Evolutionary conservation across 1,139 yeast species (phyloP).

Genomic region (Suhomyces ambrosiae): DNA sequence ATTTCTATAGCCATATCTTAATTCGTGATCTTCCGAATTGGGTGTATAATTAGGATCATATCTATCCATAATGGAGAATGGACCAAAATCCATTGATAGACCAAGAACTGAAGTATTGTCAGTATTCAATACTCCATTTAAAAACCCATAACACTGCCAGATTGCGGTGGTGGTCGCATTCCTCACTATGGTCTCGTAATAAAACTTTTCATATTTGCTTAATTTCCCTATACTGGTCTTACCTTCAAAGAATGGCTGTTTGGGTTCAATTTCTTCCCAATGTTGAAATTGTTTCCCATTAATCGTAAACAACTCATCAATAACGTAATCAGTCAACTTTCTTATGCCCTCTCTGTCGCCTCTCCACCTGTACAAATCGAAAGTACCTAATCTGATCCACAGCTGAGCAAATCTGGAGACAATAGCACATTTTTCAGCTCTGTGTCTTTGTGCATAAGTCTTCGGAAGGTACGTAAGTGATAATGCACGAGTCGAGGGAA

Average conservation of each 20-base stretch:
- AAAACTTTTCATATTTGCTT: conserved; percentile 71
- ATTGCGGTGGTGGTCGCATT: conserved; percentile 80
- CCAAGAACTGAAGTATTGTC: conserved; percentile 91
- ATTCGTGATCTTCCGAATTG: conserved; percentile 78
- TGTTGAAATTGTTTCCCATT: conserved; percentile 38
- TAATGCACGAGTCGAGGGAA: conserved; percentile 85
- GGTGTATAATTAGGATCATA: conserved; percentile 85
- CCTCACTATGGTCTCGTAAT: conserved; percentile 64
- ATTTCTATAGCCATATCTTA: conserved; percentile 75
- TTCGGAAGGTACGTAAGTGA: conserved; percentile 71
- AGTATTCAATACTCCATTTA: conserved; percentile 92
- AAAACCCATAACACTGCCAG: conserved; percentile 90
- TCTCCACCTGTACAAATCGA: conserved; percentile 78
- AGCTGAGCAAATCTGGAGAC: conserved; percentile 81
- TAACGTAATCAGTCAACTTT: conserved; percentile 69
- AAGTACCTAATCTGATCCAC: conserved; percentile 91
- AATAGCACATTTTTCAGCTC: conserved; percentile 80
- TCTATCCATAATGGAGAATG: conserved; percentile 85
- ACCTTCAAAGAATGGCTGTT: conserved; percentile 24
- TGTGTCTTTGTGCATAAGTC: conserved; percentile 72
- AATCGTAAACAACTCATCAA: conserved; percentile 60
- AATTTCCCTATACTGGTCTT: conserved; percentile 35
- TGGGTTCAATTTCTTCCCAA: conserved; percentile 23
- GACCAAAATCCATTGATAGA: conserved; percentile 89
- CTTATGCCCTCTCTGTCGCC: conserved; percentile 67